Percentiles rank a stretch among this genome's conserved stretches.
Conservation (phyloP, 495 filamentous ascomycete genomes). For the Neurospora sp. region DNA sequence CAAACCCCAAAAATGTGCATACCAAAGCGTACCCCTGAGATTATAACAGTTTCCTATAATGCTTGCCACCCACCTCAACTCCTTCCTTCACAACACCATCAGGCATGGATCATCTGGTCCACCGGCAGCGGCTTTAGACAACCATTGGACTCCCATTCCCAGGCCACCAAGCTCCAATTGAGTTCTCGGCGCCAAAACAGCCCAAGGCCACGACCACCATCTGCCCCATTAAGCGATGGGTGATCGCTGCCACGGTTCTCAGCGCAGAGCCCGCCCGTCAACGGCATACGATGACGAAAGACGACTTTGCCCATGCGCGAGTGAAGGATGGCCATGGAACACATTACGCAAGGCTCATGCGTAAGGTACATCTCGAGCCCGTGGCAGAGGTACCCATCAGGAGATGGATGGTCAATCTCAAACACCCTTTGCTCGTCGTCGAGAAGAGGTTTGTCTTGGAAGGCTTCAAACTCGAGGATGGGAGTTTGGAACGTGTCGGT, state of each 20-base stretch:
- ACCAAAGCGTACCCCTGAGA: slow-evolving; percentile 1
- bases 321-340: slow-evolving; percentile 89
- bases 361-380: slow-evolving; percentile 84
- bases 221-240: slow-evolving; percentile 22
- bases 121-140: slow-evolving; percentile 21
- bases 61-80: background rate
- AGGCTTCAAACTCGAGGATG: slow-evolving; percentile 35
- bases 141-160: slow-evolving; percentile 55
- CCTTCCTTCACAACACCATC: background rate
- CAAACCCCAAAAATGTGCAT: slow-evolving; percentile 18
- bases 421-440: slow-evolving; percentile 33
- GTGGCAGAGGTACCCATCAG: slow-evolving; percentile 86
- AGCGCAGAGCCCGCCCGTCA: slow-evolving; percentile 47
- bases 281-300: slow-evolving; percentile 57
- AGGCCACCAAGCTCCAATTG: slow-evolving; percentile 86
- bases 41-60: background rate
- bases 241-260: slow-evolving; percentile 34
- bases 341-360: slow-evolving; percentile 93
- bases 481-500: slow-evolving; percentile 10
- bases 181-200: slow-evolving; percentile 87
- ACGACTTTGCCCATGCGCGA: slow-evolving; percentile 76
- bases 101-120: slow-evolving; percentile 31
- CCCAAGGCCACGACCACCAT: slow-evolving; percentile 56
- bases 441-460: slow-evolving; percentile 35
- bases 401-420: slow-evolving; percentile 32